These are phyloP conservation scores for Naematelia aurantialba DNA, from an alignment of 768 basidiomycete genomes.

Conservation along the genomic window DNA sequence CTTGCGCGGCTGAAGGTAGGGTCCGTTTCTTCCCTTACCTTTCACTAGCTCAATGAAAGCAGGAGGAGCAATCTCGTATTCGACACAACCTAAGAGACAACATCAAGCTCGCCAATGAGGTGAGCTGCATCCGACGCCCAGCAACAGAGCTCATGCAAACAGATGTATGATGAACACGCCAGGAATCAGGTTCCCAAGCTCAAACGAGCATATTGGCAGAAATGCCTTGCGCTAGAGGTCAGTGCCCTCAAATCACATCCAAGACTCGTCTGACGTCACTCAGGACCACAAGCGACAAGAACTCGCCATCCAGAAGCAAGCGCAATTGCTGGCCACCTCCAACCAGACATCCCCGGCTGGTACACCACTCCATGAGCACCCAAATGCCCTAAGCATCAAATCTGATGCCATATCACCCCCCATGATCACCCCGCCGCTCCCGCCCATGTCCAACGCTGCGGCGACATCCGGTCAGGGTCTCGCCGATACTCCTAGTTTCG, in stretches of 20 bases:
- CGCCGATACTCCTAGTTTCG: too few relatives aligned
- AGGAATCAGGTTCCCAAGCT: constrained; percentile 75
- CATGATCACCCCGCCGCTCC: constrained; percentile 11
- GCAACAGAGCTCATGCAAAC: too few relatives aligned
- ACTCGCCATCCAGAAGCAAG: constrained; percentile 46
- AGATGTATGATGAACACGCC: constrained; percentile 75
- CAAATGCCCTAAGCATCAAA: constrained; percentile 12
- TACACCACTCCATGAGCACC: constrained; percentile 29
- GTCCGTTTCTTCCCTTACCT: neutral
- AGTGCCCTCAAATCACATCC: constrained; percentile 13
- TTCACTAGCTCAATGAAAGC: too few relatives aligned
- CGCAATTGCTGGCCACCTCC: constrained; percentile 41
- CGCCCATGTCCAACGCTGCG: constrained; percentile 30
- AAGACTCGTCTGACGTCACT: constrained; percentile 2
- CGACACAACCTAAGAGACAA: constrained; percentile 88
- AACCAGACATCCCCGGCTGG: constrained; percentile 17
- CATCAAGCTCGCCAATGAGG: constrained; percentile 69
- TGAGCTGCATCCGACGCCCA: too few relatives aligned
- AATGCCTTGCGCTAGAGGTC: constrained; percentile 84
- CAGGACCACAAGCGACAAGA: constrained; percentile 49
- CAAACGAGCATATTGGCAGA: constrained; percentile 73
- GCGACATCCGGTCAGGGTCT: too few relatives aligned
- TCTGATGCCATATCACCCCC: constrained; percentile 37
- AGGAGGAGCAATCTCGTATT: constrained; percentile 92
- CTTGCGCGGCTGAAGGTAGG: constrained; percentile 61